Evolutionary conservation across 352 stramenopile species (phyloP).

Genomic region (Thalassiosira mediterranea): DNA sequence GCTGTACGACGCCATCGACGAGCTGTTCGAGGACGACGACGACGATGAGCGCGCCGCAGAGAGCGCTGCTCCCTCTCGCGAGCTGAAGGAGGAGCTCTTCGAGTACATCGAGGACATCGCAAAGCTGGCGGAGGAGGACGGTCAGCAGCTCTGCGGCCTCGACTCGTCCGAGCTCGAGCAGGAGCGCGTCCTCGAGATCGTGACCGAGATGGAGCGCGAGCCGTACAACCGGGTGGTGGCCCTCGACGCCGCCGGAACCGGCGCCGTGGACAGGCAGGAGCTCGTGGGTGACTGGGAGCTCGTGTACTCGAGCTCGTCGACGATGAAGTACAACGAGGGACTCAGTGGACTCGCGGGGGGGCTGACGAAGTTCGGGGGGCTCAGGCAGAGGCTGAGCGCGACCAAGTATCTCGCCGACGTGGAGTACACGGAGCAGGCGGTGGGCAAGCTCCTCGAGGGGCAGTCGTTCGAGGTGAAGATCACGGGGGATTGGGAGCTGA

Average conservation of each 20-base stretch:
- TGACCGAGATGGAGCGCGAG: conserved; percentile 59
- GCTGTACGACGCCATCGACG: conserved; percentile 73
- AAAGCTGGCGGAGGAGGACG: conserved; percentile 49
- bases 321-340: conserved; percentile 82
- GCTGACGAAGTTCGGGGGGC: conserved; percentile 70
- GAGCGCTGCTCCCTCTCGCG: conserved; percentile 1
- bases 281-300: conserved; percentile 76
- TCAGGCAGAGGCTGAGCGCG: conserved; percentile 63
- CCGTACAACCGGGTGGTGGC: conserved; percentile 49
- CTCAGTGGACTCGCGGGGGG: conserved; percentile 75
- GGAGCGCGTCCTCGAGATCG: conserved; percentile 65
- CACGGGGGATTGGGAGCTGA: conserved; percentile 75
- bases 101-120: conserved; percentile 58
- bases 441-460: conserved; percentile 56
- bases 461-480: conserved; percentile 76
- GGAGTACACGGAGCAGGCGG: conserved; percentile 75
- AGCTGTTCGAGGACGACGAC: conserved; percentile 74
- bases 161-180: conserved; percentile 67
- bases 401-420: conserved; percentile 75
- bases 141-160: conserved; percentile 64
- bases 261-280: conserved; percentile 40
- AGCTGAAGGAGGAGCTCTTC: conserved; percentile 56
- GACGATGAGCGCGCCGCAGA: too few relatives aligned
- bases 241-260: background rate
- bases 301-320: conserved; percentile 76